Evolutionary conservation across 441 rosid genomes (phyloP), one percentile per base, ranked within the genome.

Genomic region (Corymbia calophylla): DNA sequence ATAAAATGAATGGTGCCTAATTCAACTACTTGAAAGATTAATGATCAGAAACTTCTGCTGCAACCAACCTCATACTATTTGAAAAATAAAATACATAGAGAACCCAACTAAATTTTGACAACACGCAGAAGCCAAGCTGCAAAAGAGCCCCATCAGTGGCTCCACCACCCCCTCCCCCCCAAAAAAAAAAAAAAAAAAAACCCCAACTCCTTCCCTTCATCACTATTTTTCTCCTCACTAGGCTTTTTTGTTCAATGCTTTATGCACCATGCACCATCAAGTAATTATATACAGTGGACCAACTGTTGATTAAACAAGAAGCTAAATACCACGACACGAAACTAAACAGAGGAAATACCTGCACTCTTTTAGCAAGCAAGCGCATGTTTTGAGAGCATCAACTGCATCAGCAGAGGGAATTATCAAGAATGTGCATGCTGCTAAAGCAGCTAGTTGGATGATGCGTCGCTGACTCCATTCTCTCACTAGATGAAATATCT

Each of bases 341-440:
- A 6, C 51, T 84, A 25, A 25, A 47, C 51, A 5, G 88, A 90
- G 91, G 31, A 81, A 89, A 87, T 94, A 98, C 99, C 99, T 96
- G 99, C 99, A 98, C 58, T 95, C 97, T 93, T 94, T 96, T 87
- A 98, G 90, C 88, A 98, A 95, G 95, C 99, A 98, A 81, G 97
- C 86, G 88, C 99, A 98, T 44, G 99, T 98, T 92, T 97, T 98
- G 89, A 98, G 97, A 51, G 99, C 97, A 92, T 97, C 99, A 89
- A 93, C 96, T 18, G 99, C 99, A n/a, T 92, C 95, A 16, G 99
- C 99, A 85, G 99, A 96, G 77, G 99, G 99, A 92, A 95, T 94
- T 31, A 96, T 85, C 92, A 98, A 92, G 62, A 96, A 92, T 12
- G 93, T 89, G 90, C 97, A 95, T 0, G 97, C 97, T 82, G 97